A percentile compares a stretch with the other conserved stretches of the same genome.
Evolutionary conservation across 2,329 filamentous ascomycete species (phyloP).

Genomic region (Aspergillus jensenii): DNA sequence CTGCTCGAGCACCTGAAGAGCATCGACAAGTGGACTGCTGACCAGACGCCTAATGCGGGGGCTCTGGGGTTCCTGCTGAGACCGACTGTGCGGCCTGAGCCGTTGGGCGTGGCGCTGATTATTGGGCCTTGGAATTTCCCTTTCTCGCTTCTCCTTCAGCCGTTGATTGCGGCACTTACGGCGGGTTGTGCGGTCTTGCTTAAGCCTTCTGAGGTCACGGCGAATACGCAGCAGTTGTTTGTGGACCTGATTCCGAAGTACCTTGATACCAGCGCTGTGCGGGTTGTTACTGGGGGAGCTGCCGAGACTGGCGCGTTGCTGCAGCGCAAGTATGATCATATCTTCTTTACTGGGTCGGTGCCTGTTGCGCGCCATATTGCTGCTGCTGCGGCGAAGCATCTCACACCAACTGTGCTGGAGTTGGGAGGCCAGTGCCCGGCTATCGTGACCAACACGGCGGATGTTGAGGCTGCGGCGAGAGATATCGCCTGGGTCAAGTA

Average conservation of each 20-base stretch:
- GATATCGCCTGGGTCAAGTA: constrained; percentile 47
- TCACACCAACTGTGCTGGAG: constrained; percentile 48
- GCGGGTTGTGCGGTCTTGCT: constrained; percentile 42
- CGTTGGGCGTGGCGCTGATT: constrained; percentile 46
- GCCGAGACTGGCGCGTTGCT: constrained; percentile 40
- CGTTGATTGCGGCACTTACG: constrained; percentile 45
- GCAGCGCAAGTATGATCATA: constrained; percentile 42
- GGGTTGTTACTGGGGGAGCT: constrained; percentile 37
- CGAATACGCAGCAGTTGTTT: constrained; percentile 38
- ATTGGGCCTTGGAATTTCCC: constrained; percentile 52
- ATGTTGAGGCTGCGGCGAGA: constrained; percentile 46
- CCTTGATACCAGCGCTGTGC: constrained; percentile 41
- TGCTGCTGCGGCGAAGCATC: constrained; percentile 44
- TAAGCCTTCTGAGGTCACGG: constrained; percentile 47
- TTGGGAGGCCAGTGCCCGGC: constrained; percentile 49
- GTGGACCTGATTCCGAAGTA: constrained; percentile 43
- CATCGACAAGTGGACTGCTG: constrained; percentile 43
- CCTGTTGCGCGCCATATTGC: constrained; percentile 40
- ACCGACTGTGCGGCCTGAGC: constrained; percentile 43
- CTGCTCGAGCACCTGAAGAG: constrained; percentile 39
- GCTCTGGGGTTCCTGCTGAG: constrained; percentile 30
- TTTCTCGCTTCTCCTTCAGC: constrained; percentile 38
- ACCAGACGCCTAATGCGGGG: constrained; percentile 29
- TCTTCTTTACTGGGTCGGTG: constrained; percentile 49
- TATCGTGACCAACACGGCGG: constrained; percentile 43